Evolutionary conservation across 345 rosid genomes (phyloP).

Genomic region (Eucalyptus regnans): DNA sequence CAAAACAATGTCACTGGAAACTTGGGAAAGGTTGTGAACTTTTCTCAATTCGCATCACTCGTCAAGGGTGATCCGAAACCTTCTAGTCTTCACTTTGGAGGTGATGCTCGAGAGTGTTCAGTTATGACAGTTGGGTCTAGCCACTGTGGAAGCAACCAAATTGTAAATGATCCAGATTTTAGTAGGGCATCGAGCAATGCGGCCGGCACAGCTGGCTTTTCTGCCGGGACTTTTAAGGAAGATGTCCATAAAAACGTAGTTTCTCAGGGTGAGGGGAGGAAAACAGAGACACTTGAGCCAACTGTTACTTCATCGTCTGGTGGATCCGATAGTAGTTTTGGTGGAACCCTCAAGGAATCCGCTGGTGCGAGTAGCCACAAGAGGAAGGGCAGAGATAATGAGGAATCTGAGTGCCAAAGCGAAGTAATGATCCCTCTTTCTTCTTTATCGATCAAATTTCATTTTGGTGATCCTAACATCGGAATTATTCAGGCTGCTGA

Average conservation of each 20-base stretch:
- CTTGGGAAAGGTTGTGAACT: slow-evolving; percentile 8
- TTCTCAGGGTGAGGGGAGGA: slow-evolving; percentile 13
- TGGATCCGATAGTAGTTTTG: slow-evolving; percentile 59
- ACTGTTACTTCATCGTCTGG: slow-evolving; percentile 49
- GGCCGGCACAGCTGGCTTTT: slow-evolving; percentile 13
- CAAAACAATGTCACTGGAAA: slow-evolving; percentile 4
- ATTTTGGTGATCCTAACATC: not conserved
- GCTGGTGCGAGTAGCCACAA: slow-evolving; percentile 22
- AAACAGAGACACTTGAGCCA: slow-evolving; percentile 23
- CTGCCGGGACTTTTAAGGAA: slow-evolving; percentile 7
- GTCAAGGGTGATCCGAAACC: not conserved
- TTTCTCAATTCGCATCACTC: slow-evolving; percentile 1
- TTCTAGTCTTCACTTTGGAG: not conserved
- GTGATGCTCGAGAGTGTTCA: slow-evolving; percentile 22
- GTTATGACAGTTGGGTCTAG: slow-evolving; percentile 55
- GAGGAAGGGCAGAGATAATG: slow-evolving; percentile 45
- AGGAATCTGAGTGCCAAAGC: slow-evolving; percentile 48
- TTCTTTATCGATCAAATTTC: not conserved
- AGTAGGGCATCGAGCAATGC: slow-evolving; percentile 30
- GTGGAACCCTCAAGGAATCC: slow-evolving; percentile 26
- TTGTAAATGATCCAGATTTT: slow-evolving; percentile 16
- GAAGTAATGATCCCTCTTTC: slow-evolving; percentile 21
- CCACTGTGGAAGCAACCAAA: slow-evolving; percentile 47
- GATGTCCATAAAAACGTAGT: not conserved
- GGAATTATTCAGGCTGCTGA: slow-evolving; percentile 23